phyloP scores from a whole-genome alignment of 1,284 basidiomycete genomes.

The Schizophyllum commune region DNA sequence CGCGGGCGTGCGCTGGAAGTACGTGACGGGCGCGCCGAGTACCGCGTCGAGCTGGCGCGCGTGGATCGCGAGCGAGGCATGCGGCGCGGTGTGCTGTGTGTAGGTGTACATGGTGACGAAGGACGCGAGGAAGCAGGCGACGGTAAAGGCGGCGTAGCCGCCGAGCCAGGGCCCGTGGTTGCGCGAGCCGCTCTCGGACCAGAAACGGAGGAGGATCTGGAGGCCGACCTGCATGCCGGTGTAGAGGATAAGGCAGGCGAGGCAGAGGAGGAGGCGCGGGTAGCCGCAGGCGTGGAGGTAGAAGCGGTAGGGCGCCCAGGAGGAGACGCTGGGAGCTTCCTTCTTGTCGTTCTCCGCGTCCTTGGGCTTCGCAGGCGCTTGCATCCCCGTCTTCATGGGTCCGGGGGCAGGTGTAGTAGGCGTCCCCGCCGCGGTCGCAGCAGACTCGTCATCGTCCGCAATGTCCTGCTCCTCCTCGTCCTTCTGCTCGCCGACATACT shows the following conservation, averaged over 20 bases:
- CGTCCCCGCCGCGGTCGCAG: background rate
- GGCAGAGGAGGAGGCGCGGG: slow-evolving; percentile 1
- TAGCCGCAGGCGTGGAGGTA: slow-evolving; percentile 7
- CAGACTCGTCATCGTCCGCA: background rate
- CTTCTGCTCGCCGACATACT: slow-evolving; percentile 6
- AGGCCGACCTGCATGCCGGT: slow-evolving; percentile 8
- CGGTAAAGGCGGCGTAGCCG: slow-evolving; percentile 16
- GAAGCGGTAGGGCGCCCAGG: slow-evolving; percentile 12
- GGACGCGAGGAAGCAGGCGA: slow-evolving; percentile 8
- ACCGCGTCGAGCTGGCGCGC: slow-evolving; percentile 9
- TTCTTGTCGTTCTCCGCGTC: slow-evolving; percentile 5
- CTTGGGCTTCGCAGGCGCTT: background rate
- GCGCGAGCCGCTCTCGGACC: slow-evolving; percentile 7
- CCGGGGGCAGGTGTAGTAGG: background rate
- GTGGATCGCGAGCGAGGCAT: slow-evolving; percentile 13
- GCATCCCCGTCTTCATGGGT: background rate
- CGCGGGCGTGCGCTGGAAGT: slow-evolving; percentile 11
- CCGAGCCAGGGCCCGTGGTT: slow-evolving; percentile 12
- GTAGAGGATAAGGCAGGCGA: slow-evolving; percentile 1
- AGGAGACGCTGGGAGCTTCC: slow-evolving; percentile 2
- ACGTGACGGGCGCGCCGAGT: slow-evolving; percentile 10
- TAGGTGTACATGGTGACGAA: slow-evolving; percentile 11
- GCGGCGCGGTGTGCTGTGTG: slow-evolving; percentile 10
- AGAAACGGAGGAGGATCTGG: slow-evolving; percentile 4
- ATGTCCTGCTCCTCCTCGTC: slow-evolving; percentile 3